Conservation (phyloP, 805 yeast species). For the Saturnispora kantuleensis region DNA sequence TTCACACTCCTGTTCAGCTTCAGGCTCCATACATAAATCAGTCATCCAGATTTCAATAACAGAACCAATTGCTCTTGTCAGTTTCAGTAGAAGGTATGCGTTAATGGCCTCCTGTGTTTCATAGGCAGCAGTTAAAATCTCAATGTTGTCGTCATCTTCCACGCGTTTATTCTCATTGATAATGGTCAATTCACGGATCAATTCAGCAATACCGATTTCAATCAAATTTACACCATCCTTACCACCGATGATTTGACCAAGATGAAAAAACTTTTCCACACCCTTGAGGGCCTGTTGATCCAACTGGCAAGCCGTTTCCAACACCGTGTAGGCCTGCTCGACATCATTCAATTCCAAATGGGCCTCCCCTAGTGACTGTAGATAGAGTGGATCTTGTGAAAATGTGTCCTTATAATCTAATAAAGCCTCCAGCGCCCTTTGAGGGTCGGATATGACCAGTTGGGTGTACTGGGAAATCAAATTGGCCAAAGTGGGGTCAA, state of each 20-base stretch:
- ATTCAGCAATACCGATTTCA: constrained; percentile 49
- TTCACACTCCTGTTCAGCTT: constrained; percentile 79
- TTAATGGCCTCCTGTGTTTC: constrained; percentile 20
- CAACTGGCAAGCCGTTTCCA: constrained; percentile 50
- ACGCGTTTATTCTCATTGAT: constrained; percentile 5
- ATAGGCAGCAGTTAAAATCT: constrained; percentile 22
- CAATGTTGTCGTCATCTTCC: constrained; percentile 15
- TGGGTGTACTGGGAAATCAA: constrained; percentile 19
- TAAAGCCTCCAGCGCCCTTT: constrained; percentile 41
- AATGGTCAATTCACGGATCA: constrained; percentile 31
- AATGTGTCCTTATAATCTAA: constrained; percentile 29
- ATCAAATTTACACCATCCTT: constrained; percentile 54
- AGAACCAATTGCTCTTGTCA: constrained; percentile 72
- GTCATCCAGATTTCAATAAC: constrained; percentile 97
- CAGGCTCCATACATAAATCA: constrained; percentile 86
- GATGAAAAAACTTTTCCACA: constrained; percentile 74
- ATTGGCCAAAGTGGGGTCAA: constrained; percentile 4
- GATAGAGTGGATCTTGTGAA: constrained; percentile 32
- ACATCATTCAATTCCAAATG: constrained; percentile 72
- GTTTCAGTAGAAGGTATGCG: constrained; percentile 40
- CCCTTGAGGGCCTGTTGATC: constrained; percentile 62
- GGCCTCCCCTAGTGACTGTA: constrained; percentile 64
- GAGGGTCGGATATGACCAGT: constrained; percentile 36
- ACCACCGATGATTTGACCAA: constrained; percentile 90
- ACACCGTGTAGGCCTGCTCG: constrained; percentile 61